Evolutionary conservation across 1,284 basidiomycete species (phyloP), one percentile per base, ranked within the genome.

Genomic region (Rhodotorula sp.): DNA sequence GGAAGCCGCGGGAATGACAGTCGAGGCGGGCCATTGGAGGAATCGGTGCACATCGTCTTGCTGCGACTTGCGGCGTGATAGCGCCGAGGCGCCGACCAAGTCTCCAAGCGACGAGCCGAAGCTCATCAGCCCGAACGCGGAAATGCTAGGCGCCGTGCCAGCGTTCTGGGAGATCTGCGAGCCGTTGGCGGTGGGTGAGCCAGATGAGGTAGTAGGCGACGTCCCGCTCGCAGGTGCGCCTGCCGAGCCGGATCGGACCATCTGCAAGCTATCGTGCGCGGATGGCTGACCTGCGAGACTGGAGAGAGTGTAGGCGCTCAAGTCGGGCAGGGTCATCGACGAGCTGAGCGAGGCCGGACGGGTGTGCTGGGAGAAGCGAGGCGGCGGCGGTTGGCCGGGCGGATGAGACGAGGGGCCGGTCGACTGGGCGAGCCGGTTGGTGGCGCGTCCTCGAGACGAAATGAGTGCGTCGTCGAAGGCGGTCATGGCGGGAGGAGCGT

Each of bases 311-410:
- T 57, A 64, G 11, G 34, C 62, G n/a, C 47, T 64, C 15, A 69
- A 39, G 44, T 69, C 67, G 32, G 67, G 67, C 63, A 69, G 57
- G 30, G 67, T 69, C 32, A 55, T 54, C 0, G 61, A 63, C 15
- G 67, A 29, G 9, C 53, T 24, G 49, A 57, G n/a, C 29, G 52
- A 11, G 39, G 39, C 32, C 32, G 1, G 44, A 24, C 17, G 62
- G 53, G 4, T 46, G 51, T 8, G 51, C 13, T 19, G 47, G 8
- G n/a, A 44, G 24, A 15, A 30, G 15, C 10, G 62, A 30, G 15
- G 36, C 52, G 36, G 27, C 24, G 17, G 34, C 17, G 27, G 20
- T 4, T 10, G 54, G 32, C 20, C 47, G 3, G 62, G 32, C 5
- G 20, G 29, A 6, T 9, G 46, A 20, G 9, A 30, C 4, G 29